These are phyloP conservation scores for Penicillium flavigenum DNA, from an alignment of 495 filamentous ascomycete genomes.

Conservation along the genomic window DNA sequence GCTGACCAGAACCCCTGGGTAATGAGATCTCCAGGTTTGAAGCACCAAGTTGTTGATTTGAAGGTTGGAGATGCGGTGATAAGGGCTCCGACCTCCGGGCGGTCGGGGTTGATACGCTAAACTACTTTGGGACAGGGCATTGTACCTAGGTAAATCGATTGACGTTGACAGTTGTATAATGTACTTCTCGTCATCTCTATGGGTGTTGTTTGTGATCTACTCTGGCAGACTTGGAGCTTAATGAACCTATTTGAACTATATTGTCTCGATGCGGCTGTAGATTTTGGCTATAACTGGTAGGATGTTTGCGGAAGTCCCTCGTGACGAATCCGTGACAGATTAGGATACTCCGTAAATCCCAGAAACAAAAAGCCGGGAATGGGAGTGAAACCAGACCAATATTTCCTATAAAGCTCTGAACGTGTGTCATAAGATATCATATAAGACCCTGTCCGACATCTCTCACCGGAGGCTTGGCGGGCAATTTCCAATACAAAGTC, in stretches of 20 bases:
- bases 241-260: not conserved
- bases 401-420: not conserved
- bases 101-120: constrained; percentile 13
- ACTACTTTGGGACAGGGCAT: constrained; percentile 7
- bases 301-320: constrained; percentile 8
- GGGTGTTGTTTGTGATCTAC: not conserved
- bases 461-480: constrained; percentile 27
- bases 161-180: not conserved
- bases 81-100: constrained; percentile 5
- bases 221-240: not conserved
- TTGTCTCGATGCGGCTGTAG: not conserved
- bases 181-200: not conserved
- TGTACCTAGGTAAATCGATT: not conserved
- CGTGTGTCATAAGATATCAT: constrained; percentile 5
- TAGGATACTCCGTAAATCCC: not conserved
- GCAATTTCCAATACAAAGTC: constrained; percentile 26
- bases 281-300: not conserved
- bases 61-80: constrained; percentile 12
- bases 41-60: constrained; percentile 4
- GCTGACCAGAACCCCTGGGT: not conserved
- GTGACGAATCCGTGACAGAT: not conserved
- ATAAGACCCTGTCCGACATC: not conserved
- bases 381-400: not conserved
- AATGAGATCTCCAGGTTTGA: not conserved
- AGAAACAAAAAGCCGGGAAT: not conserved